Conservation (phyloP, 768 basidiomycete genomes). For the Sistotremastrum suecicum region DNA sequence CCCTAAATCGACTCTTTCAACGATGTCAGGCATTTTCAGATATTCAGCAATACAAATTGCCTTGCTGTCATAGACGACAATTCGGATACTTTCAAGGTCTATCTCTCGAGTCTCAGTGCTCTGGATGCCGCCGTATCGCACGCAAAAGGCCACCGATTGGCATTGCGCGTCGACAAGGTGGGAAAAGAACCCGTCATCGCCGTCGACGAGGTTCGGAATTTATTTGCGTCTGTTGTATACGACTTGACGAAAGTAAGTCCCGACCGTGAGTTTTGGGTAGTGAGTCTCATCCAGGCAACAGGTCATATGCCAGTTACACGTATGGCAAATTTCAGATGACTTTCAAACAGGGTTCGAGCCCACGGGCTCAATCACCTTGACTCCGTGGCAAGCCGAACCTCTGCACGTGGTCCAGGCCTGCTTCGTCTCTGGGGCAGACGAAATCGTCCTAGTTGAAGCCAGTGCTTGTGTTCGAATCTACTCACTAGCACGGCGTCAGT, state of each 20-base stretch:
- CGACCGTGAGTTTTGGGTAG: background rate
- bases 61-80: slow-evolving; percentile 27
- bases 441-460: slow-evolving; percentile 36
- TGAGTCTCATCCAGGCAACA: background rate
- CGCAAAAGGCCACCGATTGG: slow-evolving; percentile 10
- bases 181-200: slow-evolving; percentile 31
- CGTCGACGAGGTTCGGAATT: slow-evolving; percentile 28
- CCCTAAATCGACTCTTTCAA: background rate
- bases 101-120: slow-evolving; percentile 19
- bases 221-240: no score
- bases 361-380: slow-evolving; percentile 21
- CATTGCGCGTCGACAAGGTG: slow-evolving; percentile 30
- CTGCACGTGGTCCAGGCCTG: slow-evolving; percentile 20
- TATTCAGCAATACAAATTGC: slow-evolving; percentile 25
- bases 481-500: slow-evolving; percentile 35
- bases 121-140: slow-evolving; percentile 19
- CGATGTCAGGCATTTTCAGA: slow-evolving; percentile 20
- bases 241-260: background rate
- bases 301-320: background rate
- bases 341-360: slow-evolving; percentile 27
- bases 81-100: slow-evolving; percentile 22
- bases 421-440: slow-evolving; percentile 38
- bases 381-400: slow-evolving; percentile 25
- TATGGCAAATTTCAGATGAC: slow-evolving; percentile 3
- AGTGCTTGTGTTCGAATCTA: slow-evolving; percentile 31